These are phyloP conservation scores for Backusella westeae DNA, from an alignment of 192 early-diverging fungal species.

Conservation along the genomic window DNA sequence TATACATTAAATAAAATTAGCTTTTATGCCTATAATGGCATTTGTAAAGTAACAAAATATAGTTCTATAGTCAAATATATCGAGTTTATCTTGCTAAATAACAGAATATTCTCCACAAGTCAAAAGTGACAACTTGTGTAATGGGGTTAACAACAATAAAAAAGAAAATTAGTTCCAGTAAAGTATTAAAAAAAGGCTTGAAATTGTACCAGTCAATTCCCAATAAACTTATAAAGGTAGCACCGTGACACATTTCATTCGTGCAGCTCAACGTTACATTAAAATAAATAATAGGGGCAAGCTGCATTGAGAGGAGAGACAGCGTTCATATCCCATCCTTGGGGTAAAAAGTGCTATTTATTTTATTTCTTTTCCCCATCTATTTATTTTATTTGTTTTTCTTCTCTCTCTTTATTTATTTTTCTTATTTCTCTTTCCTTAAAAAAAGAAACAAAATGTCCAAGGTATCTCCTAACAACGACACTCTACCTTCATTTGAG, in stretches of 20 bases:
- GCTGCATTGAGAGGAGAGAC: not conserved
- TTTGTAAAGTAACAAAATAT: not conserved
- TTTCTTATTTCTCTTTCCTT: not conserved
- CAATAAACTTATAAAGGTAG: constrained; percentile 5
- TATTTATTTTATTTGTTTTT: not conserved
- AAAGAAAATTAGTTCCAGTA: not conserved
- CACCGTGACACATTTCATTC: constrained; percentile 6
- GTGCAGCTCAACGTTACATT: constrained; percentile 9
- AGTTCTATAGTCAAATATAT: not conserved
- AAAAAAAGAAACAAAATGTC: not conserved
- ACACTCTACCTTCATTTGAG: constrained; percentile 12
- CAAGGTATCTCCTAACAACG: constrained; percentile 5
- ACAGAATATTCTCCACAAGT: not conserved
- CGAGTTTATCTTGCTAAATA: not conserved
- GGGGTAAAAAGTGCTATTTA: not conserved
- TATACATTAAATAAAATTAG: not conserved
- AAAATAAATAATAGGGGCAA: constrained; percentile 7
- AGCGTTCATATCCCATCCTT: constrained; percentile 8
- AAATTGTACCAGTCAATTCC: constrained; percentile 6
- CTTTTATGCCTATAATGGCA: not conserved
- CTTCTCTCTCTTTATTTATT: not conserved
- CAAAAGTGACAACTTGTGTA: not conserved
- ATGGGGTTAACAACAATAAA: not conserved
- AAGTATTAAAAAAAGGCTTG: not conserved
- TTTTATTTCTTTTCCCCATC: not conserved